These are phyloP conservation scores for Daldinia vernicosa DNA, from an alignment of 495 filamentous ascomycete species.

Conservation along the genomic window DNA sequence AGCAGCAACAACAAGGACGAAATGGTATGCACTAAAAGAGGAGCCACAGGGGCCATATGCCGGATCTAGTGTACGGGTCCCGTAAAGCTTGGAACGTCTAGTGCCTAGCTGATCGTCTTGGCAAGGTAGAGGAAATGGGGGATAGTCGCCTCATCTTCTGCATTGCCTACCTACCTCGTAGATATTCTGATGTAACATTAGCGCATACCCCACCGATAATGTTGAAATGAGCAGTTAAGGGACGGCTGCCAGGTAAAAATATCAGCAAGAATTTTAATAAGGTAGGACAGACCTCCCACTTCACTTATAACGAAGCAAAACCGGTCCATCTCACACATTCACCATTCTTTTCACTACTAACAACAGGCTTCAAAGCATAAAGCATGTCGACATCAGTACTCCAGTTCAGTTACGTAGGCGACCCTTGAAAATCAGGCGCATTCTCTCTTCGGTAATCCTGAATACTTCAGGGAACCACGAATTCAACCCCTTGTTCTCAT, in stretches of 20 bases:
- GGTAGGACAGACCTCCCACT: neutral
- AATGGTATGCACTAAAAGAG: neutral
- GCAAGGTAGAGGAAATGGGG: neutral
- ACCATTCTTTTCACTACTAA: neutral
- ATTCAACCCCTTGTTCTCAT: slow-evolving; percentile 41
- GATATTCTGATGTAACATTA: neutral
- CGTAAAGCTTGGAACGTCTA: neutral
- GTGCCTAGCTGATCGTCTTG: neutral
- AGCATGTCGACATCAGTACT: neutral
- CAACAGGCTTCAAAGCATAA: neutral
- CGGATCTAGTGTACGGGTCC: neutral
- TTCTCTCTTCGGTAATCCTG: slow-evolving; percentile 54
- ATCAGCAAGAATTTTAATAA: neutral
- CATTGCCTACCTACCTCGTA: neutral
- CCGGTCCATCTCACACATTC: too few species aligned
- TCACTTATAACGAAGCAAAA: neutral
- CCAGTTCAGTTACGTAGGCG: slow-evolving; percentile 33
- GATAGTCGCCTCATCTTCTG: neutral
- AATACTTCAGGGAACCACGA: slow-evolving; percentile 65
- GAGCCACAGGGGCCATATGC: neutral
- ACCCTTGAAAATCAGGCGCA: slow-evolving; percentile 56
- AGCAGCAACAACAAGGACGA: neutral
- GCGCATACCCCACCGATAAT: neutral
- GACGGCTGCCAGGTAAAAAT: neutral
- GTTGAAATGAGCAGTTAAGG: neutral